Percentiles rank a stretch among this genome's conserved stretches.
Evolutionary conservation across 495 filamentous ascomycete species (phyloP).

Genomic region (Hyaloscypha finlandica): DNA sequence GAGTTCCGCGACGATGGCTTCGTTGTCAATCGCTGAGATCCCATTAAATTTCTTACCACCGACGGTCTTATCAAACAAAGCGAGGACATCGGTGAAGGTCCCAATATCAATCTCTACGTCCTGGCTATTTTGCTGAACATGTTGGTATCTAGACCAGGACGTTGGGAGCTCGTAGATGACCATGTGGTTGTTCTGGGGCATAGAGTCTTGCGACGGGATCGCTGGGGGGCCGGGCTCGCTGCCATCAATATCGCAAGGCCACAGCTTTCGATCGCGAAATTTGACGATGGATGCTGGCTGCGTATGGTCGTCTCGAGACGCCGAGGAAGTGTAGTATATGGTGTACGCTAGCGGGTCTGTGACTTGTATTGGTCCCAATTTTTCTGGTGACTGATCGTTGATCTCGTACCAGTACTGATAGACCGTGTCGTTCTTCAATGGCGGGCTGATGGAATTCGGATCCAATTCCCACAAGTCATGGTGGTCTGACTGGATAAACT

Average conservation of each 20-base stretch:
- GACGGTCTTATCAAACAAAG: slow-evolving; percentile 31
- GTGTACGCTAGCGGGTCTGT: slow-evolving; percentile 37
- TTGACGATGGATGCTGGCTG: slow-evolving; percentile 37
- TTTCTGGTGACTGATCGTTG: slow-evolving; percentile 14
- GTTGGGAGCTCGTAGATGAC: slow-evolving; percentile 39
- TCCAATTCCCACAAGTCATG: slow-evolving; percentile 33
- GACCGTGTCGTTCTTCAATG: slow-evolving; percentile 24
- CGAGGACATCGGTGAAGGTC: slow-evolving; percentile 37
- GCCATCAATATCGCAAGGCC: slow-evolving; percentile 35
- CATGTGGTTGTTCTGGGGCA: slow-evolving; percentile 38
- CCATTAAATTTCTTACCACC: slow-evolving; percentile 28
- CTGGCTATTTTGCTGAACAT: neutral
- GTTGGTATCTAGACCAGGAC: slow-evolving; percentile 32
- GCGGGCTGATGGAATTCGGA: slow-evolving; percentile 25
- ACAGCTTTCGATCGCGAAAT: slow-evolving; percentile 32
- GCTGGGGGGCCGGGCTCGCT: slow-evolving; percentile 19
- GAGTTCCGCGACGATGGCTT: slow-evolving; percentile 32
- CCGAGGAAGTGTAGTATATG: slow-evolving; percentile 30
- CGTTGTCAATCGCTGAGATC: slow-evolving; percentile 22
- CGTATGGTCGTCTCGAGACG: slow-evolving; percentile 4
- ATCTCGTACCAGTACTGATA: slow-evolving; percentile 38
- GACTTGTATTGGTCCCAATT: slow-evolving; percentile 24
- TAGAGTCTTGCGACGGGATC: slow-evolving; percentile 22
- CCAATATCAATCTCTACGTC: slow-evolving; percentile 32
- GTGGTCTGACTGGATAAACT: slow-evolving; percentile 8